These are phyloP conservation scores for Eucalyptus shirleyi DNA, from an alignment of 345 rosid genomes.

Conservation along the genomic window DNA sequence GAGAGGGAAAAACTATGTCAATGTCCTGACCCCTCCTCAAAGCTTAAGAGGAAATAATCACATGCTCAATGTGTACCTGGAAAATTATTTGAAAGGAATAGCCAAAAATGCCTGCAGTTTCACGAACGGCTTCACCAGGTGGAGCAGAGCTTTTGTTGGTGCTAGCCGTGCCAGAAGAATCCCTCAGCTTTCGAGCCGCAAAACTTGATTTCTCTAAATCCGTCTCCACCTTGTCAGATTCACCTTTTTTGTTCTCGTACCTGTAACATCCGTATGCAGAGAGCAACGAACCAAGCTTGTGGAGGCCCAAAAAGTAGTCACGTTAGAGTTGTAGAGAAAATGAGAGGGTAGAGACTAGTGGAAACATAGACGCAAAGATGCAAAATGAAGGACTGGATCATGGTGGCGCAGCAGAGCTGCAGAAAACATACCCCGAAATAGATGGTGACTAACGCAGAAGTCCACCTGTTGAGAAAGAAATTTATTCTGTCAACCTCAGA, in stretches of 20 bases:
- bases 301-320: background rate
- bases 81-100: slow-evolving; percentile 67
- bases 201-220: slow-evolving; percentile 54
- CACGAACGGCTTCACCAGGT: slow-evolving; percentile 8
- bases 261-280: slow-evolving; percentile 69
- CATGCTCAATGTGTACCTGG: slow-evolving; percentile 37
- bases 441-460: slow-evolving; percentile 54
- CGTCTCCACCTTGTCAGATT: slow-evolving; percentile 47
- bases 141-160: slow-evolving; percentile 17
- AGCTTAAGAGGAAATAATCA: background rate
- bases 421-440: slow-evolving; percentile 65
- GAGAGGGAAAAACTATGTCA: background rate
- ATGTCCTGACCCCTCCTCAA: background rate
- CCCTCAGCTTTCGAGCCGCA: background rate
- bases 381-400: background rate
- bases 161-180: background rate
- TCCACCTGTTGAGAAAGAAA: slow-evolving; percentile 64
- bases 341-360: background rate
- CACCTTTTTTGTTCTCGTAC: slow-evolving; percentile 48
- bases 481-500: background rate
- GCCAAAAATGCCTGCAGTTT: slow-evolving; percentile 52
- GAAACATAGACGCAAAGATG: background rate
- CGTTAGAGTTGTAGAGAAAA: background rate
- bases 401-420: background rate
- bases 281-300: slow-evolving; percentile 66